Percentiles rank a stretch among this genome's conserved stretches.
These are phyloP conservation scores for Gloeostereum incarnatum DNA, from an alignment of 768 basidiomycete genomes.

Conservation along the genomic window DNA sequence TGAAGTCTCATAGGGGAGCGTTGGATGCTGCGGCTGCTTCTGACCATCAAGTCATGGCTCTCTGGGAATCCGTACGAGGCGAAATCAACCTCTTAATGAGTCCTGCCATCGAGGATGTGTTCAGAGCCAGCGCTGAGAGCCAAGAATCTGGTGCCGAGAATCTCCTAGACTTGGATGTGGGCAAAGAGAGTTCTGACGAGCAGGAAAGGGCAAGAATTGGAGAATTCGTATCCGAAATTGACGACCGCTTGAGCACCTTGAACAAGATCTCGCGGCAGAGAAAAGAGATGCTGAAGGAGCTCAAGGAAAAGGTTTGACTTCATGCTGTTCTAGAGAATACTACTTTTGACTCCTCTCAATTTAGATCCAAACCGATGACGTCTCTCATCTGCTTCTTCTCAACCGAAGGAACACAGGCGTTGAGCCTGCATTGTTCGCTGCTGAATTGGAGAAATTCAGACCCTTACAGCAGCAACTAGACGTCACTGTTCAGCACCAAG, in stretches of 20 bases:
- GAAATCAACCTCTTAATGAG: slow-evolving; percentile 61
- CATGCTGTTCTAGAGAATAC: not conserved
- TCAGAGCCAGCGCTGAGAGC: slow-evolving; percentile 38
- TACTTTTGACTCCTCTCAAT: slow-evolving; percentile 1
- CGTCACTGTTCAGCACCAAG: slow-evolving; percentile 72
- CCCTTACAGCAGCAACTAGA: slow-evolving; percentile 81
- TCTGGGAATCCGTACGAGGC: slow-evolving; percentile 63
- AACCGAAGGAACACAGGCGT: slow-evolving; percentile 79
- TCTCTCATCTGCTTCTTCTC: slow-evolving; percentile 87
- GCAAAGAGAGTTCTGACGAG: slow-evolving; percentile 51
- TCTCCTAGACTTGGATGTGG: slow-evolving; percentile 17
- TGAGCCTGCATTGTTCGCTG: slow-evolving; percentile 83
- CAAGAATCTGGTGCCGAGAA: slow-evolving; percentile 26
- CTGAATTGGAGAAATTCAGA: slow-evolving; percentile 92
- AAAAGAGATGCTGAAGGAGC: slow-evolving; percentile 79
- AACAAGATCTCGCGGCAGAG: slow-evolving; percentile 82
- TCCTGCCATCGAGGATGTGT: slow-evolving; percentile 52
- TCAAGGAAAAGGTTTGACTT: slow-evolving; percentile 81
- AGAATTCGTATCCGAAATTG: slow-evolving; percentile 62
- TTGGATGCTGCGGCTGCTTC: slow-evolving; percentile 72
- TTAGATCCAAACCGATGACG: slow-evolving; percentile 92
- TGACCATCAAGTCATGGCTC: slow-evolving; percentile 60
- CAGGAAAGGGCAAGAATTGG: slow-evolving; percentile 61
- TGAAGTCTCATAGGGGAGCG: slow-evolving; percentile 65
- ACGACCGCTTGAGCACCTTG: slow-evolving; percentile 67